A percentile compares a stretch with the other conserved stretches of the same genome.
phyloP scores from a whole-genome alignment of 1,139 yeast genomes.

The Taphrina confusa region DNA sequence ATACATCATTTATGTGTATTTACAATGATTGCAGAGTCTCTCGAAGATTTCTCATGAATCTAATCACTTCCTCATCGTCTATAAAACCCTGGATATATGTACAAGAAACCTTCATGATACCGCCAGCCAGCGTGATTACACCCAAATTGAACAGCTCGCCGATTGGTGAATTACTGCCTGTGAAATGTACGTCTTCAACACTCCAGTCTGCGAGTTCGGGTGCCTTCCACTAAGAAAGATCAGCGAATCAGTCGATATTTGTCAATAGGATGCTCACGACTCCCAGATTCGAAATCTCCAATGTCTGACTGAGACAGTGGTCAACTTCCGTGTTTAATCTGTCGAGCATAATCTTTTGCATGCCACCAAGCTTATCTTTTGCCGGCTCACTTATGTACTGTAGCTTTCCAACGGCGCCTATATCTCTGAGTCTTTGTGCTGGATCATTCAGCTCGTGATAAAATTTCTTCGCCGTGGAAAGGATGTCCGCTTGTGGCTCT shows the following conservation, averaged over 20 bases:
- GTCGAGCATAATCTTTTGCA: constrained; percentile 8
- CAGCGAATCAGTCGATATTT: neutral
- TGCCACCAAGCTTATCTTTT: neutral
- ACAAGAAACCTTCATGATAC: constrained; percentile 19
- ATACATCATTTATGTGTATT: too few relatives aligned
- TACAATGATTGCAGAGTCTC: neutral
- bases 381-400: constrained; percentile 1
- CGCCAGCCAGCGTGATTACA: constrained; percentile 23
- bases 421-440: neutral
- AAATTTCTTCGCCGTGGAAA: constrained; percentile 16
- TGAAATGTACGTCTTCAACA: constrained; percentile 13
- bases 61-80: neutral
- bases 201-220: neutral
- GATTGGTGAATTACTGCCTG: constrained; percentile 20
- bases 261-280: neutral
- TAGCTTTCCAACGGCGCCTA: constrained; percentile 1
- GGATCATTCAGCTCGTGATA: constrained; percentile 18
- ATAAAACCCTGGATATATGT: constrained; percentile 10
- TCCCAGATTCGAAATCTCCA: constrained; percentile 29
- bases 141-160: constrained; percentile 23
- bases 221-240: neutral
- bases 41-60: neutral
- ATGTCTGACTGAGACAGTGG: constrained; percentile 7
- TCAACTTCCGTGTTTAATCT: neutral
- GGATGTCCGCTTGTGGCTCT: neutral